Conservation (phyloP, 306 rosid species). For the Fagus sylvatica region DNA sequence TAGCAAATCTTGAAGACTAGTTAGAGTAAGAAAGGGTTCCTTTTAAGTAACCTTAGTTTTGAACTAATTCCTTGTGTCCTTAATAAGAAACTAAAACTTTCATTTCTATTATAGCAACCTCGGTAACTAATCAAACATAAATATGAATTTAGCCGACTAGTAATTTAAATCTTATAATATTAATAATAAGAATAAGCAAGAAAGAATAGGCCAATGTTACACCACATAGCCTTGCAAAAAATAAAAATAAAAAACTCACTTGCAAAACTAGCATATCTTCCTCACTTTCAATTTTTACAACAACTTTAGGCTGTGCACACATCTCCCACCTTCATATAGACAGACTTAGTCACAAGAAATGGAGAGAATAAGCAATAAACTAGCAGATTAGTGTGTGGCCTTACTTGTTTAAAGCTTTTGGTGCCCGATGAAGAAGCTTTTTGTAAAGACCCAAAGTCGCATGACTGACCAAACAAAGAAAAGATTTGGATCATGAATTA, state of each 20-base stretch:
- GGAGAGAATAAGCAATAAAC: neutral
- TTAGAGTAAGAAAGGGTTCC: neutral
- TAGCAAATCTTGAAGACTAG: neutral
- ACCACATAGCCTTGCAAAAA: neutral
- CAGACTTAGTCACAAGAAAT: conserved; percentile 15
- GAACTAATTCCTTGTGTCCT: neutral
- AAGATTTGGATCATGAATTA: conserved; percentile 5
- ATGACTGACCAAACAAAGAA: conserved; percentile 52
- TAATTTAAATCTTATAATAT: neutral
- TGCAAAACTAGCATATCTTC: conserved; percentile 88
- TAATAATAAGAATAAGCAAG: neutral
- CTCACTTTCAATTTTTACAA: conserved; percentile 89
- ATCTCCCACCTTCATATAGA: conserved; percentile 84
- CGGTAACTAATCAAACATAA: neutral
- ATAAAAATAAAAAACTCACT: conserved; percentile 36
- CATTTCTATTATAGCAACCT: neutral
- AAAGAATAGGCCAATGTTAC: neutral
- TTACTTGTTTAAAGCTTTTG: conserved; percentile 83
- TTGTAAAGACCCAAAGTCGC: conserved; percentile 93
- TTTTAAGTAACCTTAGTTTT: neutral
- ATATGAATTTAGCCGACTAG: neutral
- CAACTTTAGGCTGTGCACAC: conserved; percentile 97
- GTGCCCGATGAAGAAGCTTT: conserved; percentile 77
- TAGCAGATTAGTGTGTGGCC: neutral
- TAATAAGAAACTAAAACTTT: neutral